Evolutionary conservation across 768 basidiomycete species (phyloP).

Genomic region (Cubamyces lactineus): DNA sequence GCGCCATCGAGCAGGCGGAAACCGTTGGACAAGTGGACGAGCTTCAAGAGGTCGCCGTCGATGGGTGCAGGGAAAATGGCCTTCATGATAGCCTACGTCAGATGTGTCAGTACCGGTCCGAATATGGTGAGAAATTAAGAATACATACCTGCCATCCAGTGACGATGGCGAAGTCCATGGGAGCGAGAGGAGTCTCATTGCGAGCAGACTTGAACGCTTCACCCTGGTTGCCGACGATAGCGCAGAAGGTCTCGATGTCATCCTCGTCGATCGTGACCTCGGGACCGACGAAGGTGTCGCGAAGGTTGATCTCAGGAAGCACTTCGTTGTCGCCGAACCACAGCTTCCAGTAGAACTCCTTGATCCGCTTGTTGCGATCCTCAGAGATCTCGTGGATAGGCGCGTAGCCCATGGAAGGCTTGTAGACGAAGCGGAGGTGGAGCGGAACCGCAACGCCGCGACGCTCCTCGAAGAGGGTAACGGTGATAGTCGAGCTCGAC

Average conservation of each 20-base stretch:
- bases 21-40: slow-evolving; percentile 96
- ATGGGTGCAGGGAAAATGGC: slow-evolving; percentile 92
- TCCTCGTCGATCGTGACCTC: slow-evolving; percentile 78
- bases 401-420: slow-evolving; percentile 84
- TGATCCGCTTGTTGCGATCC: slow-evolving; percentile 87
- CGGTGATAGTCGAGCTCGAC: slow-evolving; percentile 57
- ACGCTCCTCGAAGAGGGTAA: slow-evolving; percentile 86
- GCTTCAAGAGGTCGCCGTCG: slow-evolving; percentile 92
- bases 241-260: slow-evolving; percentile 87
- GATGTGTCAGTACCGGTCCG: slow-evolving; percentile 1
- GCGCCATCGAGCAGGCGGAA: slow-evolving; percentile 88
- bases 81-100: slow-evolving; percentile 91
- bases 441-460: slow-evolving; percentile 77
- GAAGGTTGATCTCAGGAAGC: slow-evolving; percentile 78
- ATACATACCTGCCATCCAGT: slow-evolving; percentile 92
- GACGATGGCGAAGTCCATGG: slow-evolving; percentile 99
- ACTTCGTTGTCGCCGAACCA: slow-evolving; percentile 91
- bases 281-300: slow-evolving; percentile 83
- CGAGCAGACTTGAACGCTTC: slow-evolving; percentile 86
- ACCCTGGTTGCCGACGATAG: slow-evolving; percentile 90
- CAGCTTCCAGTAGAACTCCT: slow-evolving; percentile 97
- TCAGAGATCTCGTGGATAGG: slow-evolving; percentile 90
- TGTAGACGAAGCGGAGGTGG: slow-evolving; percentile 79
- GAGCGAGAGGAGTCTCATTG: slow-evolving; percentile 74
- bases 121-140: neutral